These are phyloP conservation scores for Lignosus rhinocerotis DNA, from an alignment of 1,284 basidiomycete species.

Conservation along the genomic window DNA sequence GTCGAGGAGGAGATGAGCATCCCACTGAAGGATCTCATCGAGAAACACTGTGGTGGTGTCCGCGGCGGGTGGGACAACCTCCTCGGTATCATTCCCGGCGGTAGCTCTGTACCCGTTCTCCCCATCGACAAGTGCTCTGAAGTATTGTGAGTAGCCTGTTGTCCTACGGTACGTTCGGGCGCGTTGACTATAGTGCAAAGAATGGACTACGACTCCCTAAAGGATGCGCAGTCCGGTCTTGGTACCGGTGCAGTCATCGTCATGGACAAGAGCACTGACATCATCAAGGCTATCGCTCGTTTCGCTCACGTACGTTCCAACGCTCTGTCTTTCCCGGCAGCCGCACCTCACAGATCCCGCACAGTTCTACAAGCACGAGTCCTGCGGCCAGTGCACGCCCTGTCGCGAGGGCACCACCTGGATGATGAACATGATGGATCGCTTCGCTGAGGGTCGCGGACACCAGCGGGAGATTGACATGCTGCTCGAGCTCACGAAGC, in stretches of 20 bases:
- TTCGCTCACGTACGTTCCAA: slow-evolving; percentile 72
- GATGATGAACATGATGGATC: slow-evolving; percentile 99
- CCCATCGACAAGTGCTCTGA: slow-evolving; percentile 81
- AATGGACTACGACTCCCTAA: slow-evolving; percentile 99
- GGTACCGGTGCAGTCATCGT: slow-evolving; percentile 99
- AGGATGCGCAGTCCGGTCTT: slow-evolving; percentile 92
- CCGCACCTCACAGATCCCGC: background rate
- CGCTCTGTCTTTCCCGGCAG: background rate
- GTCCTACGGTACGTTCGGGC: background rate
- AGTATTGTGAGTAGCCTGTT: slow-evolving; percentile 66
- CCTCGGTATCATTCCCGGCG: slow-evolving; percentile 93
- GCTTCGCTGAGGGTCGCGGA: slow-evolving; percentile 86
- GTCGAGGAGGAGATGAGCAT: slow-evolving; percentile 99
- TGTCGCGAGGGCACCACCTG: slow-evolving; percentile 96
- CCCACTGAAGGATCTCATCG: slow-evolving; percentile 89
- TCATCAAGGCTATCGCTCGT: slow-evolving; percentile 90
- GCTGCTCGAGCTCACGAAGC: slow-evolving; percentile 93
- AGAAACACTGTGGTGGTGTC: slow-evolving; percentile 96
- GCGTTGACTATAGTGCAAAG: slow-evolving; percentile 35
- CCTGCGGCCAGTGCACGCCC: slow-evolving; percentile 97
- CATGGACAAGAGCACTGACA: slow-evolving; percentile 97
- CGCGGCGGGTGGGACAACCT: slow-evolving; percentile 96
- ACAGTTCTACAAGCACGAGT: slow-evolving; percentile 97
- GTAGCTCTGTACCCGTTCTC: slow-evolving; percentile 93
- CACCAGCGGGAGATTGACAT: slow-evolving; percentile 96